Evolutionary conservation across 768 basidiomycete species (phyloP), one percentile per base, ranked within the genome.

Genomic region (Mycena rebaudengoi): DNA sequence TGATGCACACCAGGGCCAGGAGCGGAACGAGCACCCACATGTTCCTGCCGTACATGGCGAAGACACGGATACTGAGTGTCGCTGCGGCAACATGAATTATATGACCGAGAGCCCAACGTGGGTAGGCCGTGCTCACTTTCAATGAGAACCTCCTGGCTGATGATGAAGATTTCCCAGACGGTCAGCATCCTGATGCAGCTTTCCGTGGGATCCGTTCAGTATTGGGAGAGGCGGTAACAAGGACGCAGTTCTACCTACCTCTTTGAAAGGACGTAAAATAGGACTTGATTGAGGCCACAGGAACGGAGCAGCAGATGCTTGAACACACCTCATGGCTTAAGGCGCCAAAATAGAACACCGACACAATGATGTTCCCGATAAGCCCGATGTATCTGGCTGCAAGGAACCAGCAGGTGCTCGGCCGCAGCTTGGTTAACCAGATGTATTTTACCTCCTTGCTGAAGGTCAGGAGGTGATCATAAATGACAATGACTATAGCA

Each of bases 311-410:
- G 57, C 40, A 60, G 58, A 43, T 50, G 41, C 40, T 26, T 18
- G 50, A 41, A 51, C 59, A 51, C 59, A 60, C 59, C 59, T 51
- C 50, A 33, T 60, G 59, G 59, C 33, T 45, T 21, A 60, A 60
- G 32, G 40, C 40, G 32, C 37, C 23, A 28, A 60, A 60, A 45
- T 60, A 43, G 43, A 41, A 60, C 40, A 35, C 50, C 41, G 50
- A 60, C 28, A 45, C 35, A 44, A 32, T 16, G 59, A 44, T 60
- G 50, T 60, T 52, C 48, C 44, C 48, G 48, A 50, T 29, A 13
- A 60, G 59, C 41, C 50, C 59, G 30, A 60, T 32, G 50, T 60
- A 60, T 52, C 59, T 44, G 41, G 25, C 46, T 25, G 50, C 59
- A 43, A 60, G 49, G 50, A 60, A 52, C 59, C 40, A 60, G 59